phyloP scores from a whole-genome alignment of 108 stramenopile species.

The Aurantiochytrium sp. region DNA sequence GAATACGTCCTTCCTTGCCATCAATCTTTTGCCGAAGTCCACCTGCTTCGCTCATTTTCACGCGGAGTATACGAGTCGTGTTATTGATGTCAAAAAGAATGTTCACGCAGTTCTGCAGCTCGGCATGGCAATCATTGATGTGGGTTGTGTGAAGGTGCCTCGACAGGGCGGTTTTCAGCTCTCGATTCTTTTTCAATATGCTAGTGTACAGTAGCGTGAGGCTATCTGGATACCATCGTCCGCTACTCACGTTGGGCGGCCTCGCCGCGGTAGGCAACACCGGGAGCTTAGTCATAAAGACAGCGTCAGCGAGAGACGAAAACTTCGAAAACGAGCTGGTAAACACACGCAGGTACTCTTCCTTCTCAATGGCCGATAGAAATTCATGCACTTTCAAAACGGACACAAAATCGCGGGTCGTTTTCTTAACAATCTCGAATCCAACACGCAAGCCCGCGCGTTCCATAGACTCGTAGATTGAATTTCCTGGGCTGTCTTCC shows the following conservation, averaged over 20 bases:
- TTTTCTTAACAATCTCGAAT: no score
- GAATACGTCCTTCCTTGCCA: neutral
- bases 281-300: neutral
- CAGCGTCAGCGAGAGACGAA: neutral
- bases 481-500: no score
- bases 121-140: neutral
- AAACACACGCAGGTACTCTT: no score
- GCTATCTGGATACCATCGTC: neutral
- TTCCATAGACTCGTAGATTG: no score
- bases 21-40: neutral
- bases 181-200: neutral
- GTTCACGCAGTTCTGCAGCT: neutral
- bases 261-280: neutral
- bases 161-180: neutral
- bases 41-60: neutral
- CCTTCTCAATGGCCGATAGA: no score
- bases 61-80: neutral
- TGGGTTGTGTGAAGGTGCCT: neutral
- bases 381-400: no score
- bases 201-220: neutral
- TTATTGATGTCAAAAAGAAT: constrained; percentile 4
- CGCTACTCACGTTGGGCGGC: neutral
- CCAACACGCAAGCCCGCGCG: no score
- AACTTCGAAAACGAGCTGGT: neutral
- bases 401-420: no score